phyloP scores from a whole-genome alignment of 2,329 filamentous ascomycete genomes.

The Botryotinia calthae region DNA sequence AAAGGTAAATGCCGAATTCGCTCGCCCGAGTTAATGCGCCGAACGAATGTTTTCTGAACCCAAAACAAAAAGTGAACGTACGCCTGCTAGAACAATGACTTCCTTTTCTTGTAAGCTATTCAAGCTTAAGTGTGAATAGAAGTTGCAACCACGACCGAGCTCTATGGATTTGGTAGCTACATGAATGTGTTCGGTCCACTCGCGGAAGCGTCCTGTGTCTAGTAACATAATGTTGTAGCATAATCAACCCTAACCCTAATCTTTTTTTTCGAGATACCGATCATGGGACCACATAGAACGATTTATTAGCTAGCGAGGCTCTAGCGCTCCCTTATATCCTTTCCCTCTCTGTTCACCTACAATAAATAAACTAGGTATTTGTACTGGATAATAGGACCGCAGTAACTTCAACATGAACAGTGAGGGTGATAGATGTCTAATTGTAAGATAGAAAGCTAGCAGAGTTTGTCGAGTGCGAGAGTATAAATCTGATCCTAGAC shows the following conservation, averaged over 20 bases:
- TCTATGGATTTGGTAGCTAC: background rate
- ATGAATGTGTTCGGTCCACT: background rate
- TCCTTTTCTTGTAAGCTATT: background rate
- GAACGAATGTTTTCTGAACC: background rate
- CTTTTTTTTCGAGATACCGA: too few relatives aligned
- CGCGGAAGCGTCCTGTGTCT: background rate
- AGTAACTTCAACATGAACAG: background rate
- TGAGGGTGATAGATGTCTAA: background rate
- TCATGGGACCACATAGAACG: too few relatives aligned
- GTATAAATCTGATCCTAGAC: background rate
- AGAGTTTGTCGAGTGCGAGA: background rate
- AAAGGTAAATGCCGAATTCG: background rate
- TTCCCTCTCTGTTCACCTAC: background rate
- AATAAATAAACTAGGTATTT: background rate
- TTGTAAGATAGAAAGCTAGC: too few relatives aligned
- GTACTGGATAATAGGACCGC: background rate
- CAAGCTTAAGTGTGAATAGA: background rate
- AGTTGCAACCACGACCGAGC: background rate
- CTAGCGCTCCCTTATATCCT: too few relatives aligned
- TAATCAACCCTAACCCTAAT: too few relatives aligned
- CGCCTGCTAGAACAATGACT: background rate
- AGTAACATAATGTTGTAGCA: too few relatives aligned
- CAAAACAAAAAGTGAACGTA: background rate
- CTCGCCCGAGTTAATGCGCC: background rate
- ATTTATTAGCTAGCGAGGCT: too few relatives aligned